Conservation (phyloP, 176 grass and related monocot genomes). For the Typha latifolia region DNA sequence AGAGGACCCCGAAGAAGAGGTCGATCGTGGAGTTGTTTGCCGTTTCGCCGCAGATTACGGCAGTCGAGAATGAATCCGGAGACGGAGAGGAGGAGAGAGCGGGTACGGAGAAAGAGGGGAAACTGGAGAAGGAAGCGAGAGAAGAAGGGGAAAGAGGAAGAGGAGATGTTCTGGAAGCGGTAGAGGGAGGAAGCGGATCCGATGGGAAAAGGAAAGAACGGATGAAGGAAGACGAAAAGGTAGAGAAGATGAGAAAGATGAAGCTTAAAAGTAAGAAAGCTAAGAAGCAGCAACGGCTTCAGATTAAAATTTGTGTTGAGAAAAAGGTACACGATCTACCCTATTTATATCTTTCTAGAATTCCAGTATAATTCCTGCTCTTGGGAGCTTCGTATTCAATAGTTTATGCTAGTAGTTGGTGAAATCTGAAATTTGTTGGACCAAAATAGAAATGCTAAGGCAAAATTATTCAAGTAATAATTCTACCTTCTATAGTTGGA, state of each 20-base stretch:
- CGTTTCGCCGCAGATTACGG: constrained; percentile 32
- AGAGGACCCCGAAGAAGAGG: constrained; percentile 30
- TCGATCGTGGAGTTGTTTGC: constrained; percentile 39
- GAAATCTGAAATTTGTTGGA: no score
- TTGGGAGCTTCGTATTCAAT: no score
- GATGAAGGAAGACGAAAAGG: constrained; percentile 11
- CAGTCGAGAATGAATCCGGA: constrained; percentile 9
- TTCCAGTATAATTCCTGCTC: no score
- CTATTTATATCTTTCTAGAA: constrained; percentile 2
- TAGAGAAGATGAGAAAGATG: constrained; percentile 15
- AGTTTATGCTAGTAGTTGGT: no score
- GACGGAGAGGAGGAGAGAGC: constrained; percentile 7
- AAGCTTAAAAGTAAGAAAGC: constrained; percentile 14
- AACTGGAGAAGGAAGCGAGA: constrained; percentile 12
- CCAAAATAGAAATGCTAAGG: no score
- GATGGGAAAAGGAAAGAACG: constrained; percentile 25
- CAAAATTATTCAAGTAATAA: no score
- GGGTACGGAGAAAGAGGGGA: background rate
- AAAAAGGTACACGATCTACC: constrained; percentile 22
- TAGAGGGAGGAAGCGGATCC: constrained; percentile 9
- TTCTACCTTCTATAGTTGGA: no score
- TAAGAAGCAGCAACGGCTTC: constrained; percentile 20
- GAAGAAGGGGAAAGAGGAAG: constrained; percentile 5
- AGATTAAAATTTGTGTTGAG: constrained; percentile 19
- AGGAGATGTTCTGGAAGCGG: constrained; percentile 9